Percentiles rank a stretch among this genome's conserved stretches.
Conservation (phyloP, 805 yeast genomes). For the Kregervanrija delftensis region DNA sequence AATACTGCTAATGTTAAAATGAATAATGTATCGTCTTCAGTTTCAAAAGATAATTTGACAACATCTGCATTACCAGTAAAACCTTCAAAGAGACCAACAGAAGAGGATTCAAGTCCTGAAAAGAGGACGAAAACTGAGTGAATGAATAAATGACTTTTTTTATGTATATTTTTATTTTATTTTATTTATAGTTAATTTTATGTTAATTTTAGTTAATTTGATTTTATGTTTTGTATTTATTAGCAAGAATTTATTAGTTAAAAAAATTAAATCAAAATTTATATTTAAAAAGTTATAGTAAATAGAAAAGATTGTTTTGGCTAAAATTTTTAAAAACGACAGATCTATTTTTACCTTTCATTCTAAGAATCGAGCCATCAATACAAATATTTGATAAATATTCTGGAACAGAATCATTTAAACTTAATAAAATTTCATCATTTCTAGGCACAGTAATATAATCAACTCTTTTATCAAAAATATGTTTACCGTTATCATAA, state of each 20-base stretch:
- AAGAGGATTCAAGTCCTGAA: slow-evolving; percentile 11
- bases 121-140: slow-evolving; percentile 18
- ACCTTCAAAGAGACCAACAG: slow-evolving; percentile 17
- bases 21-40: no score
- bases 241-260: not conserved
- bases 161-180: slow-evolving; percentile 2
- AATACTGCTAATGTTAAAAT: no score
- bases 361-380: slow-evolving; percentile 50
- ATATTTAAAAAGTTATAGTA: not conserved
- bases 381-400: slow-evolving; percentile 51
- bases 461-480: slow-evolving; percentile 38
- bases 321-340: not conserved
- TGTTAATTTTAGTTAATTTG: not conserved
- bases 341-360: slow-evolving; percentile 3
- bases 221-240: not conserved
- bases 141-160: not conserved
- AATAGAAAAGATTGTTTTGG: slow-evolving; percentile 3
- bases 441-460: slow-evolving; percentile 31
- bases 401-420: slow-evolving; percentile 24
- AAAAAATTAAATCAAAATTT: no score
- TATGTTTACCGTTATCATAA: slow-evolving; percentile 51
- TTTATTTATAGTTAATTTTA: not conserved
- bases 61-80: slow-evolving; percentile 1
- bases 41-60: not conserved
- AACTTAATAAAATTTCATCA: slow-evolving; percentile 10